A percentile compares a stretch with the other conserved stretches of the same genome.
These are phyloP conservation scores for Oidiodendron maius DNA, from an alignment of 495 filamentous ascomycete species.

Conservation along the genomic window DNA sequence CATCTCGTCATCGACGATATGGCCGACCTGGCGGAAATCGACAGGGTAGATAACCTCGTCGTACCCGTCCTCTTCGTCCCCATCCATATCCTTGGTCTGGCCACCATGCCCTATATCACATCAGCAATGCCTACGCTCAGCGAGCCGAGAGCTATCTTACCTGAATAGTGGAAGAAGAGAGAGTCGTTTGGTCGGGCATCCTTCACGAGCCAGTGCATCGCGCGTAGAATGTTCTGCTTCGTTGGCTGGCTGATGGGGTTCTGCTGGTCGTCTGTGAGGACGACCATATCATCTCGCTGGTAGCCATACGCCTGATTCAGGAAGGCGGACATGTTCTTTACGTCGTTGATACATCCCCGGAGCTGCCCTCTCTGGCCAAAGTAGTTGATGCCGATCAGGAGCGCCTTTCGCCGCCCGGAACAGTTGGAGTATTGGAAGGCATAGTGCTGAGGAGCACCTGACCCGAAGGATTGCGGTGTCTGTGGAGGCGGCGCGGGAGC, in stretches of 20 bases:
- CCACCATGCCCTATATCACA: slow-evolving; percentile 74
- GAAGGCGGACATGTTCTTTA: slow-evolving; percentile 94
- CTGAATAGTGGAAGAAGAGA: slow-evolving; percentile 97
- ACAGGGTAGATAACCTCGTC: slow-evolving; percentile 98
- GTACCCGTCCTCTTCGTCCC: slow-evolving; percentile 91
- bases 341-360: slow-evolving; percentile 95
- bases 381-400: slow-evolving; percentile 97
- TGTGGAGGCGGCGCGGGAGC: slow-evolving; percentile 56
- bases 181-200: slow-evolving; percentile 92
- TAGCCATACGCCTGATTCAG: slow-evolving; percentile 89
- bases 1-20: slow-evolving; percentile 99
- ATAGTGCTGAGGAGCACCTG: slow-evolving; percentile 72
- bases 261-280: slow-evolving; percentile 94
- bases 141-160: slow-evolving; percentile 39
- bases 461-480: slow-evolving; percentile 61
- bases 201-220: slow-evolving; percentile 98
- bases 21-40: slow-evolving; percentile 82
- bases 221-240: slow-evolving; percentile 90
- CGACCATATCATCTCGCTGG: slow-evolving; percentile 95
- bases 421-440: slow-evolving; percentile 89
- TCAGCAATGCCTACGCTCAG: slow-evolving; percentile 6
- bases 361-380: slow-evolving; percentile 90
- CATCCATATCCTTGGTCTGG: slow-evolving; percentile 92
- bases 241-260: slow-evolving; percentile 96
- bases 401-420: slow-evolving; percentile 83